phyloP scores from a whole-genome alignment of 257 asterid species.

The Echium plantagineum region DNA sequence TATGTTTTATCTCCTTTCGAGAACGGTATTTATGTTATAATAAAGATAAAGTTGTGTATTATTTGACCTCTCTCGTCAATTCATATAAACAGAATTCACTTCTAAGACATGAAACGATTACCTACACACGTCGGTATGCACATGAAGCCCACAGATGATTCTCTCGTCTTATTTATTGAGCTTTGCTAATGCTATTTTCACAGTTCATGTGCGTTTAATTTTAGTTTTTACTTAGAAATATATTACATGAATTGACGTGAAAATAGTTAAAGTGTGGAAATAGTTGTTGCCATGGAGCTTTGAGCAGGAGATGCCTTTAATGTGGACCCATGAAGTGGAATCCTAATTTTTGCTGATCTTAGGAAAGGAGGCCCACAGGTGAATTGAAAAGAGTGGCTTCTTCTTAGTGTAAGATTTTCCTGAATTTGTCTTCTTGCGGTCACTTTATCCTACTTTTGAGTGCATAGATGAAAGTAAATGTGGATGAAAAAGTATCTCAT shows the following conservation, averaged over 20 bases:
- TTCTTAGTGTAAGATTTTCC: not conserved
- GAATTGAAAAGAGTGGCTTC: not conserved
- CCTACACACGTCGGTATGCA: not conserved
- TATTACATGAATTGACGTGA: no score
- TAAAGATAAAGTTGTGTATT: no score
- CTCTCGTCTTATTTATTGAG: conserved; percentile 17
- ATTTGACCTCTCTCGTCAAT: no score
- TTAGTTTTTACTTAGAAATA: no score
- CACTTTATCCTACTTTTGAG: not conserved
- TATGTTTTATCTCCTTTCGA: no score
- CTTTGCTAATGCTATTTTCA: no score
- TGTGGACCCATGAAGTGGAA: conserved; percentile 22
- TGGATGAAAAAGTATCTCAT: not conserved
- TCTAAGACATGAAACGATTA: no score
- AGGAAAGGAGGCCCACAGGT: not conserved
- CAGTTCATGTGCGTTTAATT: no score
- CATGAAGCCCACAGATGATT: conserved; percentile 3
- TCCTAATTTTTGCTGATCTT: conserved; percentile 13
- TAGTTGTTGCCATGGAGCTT: no score
- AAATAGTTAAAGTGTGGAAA: no score
- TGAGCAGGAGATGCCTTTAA: conserved; percentile 12
- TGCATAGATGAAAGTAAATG: not conserved
- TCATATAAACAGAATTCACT: no score
- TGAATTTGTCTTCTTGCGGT: not conserved
- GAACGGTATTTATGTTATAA: no score